These are phyloP conservation scores for Picochlorum sp. DNA, from an alignment of 139 green algal genomes.

Conservation along the genomic window DNA sequence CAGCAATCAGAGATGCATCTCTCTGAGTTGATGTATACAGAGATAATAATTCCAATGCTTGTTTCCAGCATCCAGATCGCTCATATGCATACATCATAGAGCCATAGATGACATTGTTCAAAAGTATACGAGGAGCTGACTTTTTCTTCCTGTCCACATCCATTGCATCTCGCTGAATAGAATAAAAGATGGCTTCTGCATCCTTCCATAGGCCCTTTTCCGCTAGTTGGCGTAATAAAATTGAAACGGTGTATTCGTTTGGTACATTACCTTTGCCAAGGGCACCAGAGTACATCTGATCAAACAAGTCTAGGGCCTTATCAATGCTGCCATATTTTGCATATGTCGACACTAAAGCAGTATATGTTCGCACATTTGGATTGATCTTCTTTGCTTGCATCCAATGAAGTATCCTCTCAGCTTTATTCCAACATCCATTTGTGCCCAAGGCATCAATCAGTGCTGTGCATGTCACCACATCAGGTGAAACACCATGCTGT, in stretches of 20 bases:
- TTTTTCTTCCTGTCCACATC: background rate
- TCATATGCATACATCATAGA: conserved; percentile 81
- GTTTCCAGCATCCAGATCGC: conserved; percentile 49
- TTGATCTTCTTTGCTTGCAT: conserved; percentile 43
- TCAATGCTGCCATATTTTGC: conserved; percentile 62
- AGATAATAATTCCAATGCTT: conserved; percentile 55
- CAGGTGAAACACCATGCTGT: conserved; percentile 50
- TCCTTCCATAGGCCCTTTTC: conserved; percentile 71
- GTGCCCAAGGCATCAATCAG: conserved; percentile 73
- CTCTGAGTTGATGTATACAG: too few species aligned
- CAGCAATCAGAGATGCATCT: too few species aligned
- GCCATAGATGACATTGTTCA: conserved; percentile 78
- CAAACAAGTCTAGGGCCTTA: conserved; percentile 50
- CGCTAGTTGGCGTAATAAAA: conserved; percentile 65
- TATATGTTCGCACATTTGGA: conserved; percentile 81
- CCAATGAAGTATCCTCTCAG: conserved; percentile 48
- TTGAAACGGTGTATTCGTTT: conserved; percentile 79
- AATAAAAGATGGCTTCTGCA: conserved; percentile 65
- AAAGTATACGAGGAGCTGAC: background rate
- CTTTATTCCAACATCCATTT: conserved; percentile 64
- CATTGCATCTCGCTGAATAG: conserved; percentile 55
- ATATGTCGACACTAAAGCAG: conserved; percentile 63
- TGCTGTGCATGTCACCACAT: conserved; percentile 84
- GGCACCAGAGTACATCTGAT: conserved; percentile 41
- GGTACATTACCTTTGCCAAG: conserved; percentile 54